Base-by-base conservation (phyloP, 176 grass and related monocot genomes). In the Zea luxurians region DNA sequence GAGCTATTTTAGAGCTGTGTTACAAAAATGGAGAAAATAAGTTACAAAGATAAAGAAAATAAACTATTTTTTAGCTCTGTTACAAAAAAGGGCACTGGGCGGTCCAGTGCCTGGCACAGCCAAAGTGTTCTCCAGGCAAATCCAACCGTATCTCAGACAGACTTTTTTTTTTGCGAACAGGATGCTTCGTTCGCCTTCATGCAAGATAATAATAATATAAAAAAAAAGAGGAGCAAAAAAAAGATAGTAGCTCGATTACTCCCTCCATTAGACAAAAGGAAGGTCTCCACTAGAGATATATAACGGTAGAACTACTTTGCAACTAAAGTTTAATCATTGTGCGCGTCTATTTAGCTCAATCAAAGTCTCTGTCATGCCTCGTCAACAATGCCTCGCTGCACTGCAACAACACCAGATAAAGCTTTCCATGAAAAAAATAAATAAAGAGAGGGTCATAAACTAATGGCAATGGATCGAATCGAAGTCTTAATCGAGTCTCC, bases 401-500 rank as follows among this genome's bases (percentile, higher is more conserved):
- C 61, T 46, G 46, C 21, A 46, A 70, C 38, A 60, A 48, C 52
- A 48, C 52, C 5, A 49, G 10, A 54, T 61, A 46, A 36, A 60
- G 20, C 68, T 48, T 35, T 48, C 8, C 10, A 10, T 69, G 21
- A 48, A 6, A 69, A 27, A 64, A 8, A 70, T 34, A 70, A 27
- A 64, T 13, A 70, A 48, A 70, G 20, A n/a, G 5, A 57, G 53
- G 6, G 52, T n/a, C 53, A 58, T 58, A 70, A 49, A 55, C 48
- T 48, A 13, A 8, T 41, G 85, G 70, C 54, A 43, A 6, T 7
- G 37, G 78, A 86, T 77, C 43, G 66, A 57, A 71, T 65, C 38
- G 6, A 71, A 20, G 65, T 77, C 78, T 54, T 70, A 82, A 71
- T 86, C 57, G 9, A 63, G 7, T 27, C 73, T 48, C 35, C 34